Conservation (phyloP, 1,284 basidiomycete species). For the Limonomyces culmigenus region DNA sequence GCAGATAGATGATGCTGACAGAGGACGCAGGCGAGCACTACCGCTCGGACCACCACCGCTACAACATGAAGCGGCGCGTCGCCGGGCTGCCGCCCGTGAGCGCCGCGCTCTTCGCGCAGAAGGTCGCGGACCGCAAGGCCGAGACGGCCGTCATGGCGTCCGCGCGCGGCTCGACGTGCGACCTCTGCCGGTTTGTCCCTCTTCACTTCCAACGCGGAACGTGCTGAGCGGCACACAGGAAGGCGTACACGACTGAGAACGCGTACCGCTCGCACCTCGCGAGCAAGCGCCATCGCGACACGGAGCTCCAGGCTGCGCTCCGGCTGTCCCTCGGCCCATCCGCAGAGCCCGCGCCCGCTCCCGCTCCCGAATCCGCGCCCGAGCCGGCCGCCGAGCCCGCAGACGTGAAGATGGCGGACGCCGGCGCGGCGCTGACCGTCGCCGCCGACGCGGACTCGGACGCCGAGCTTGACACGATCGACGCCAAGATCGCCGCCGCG, state of each 20-base stretch:
- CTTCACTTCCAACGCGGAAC: conserved; percentile 3
- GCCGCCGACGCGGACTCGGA: conserved; percentile 30
- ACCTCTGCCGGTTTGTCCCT: conserved; percentile 48
- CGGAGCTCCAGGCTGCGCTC: conserved; percentile 34
- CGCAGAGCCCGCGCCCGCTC: conserved; percentile 5
- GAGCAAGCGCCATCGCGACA: conserved; percentile 86
- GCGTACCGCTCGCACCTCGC: conserved; percentile 78
- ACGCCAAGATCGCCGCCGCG: conserved; percentile 64
- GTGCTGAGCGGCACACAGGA: conserved; percentile 32
- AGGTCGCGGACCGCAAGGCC: conserved; percentile 66
- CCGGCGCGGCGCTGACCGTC: conserved; percentile 14
- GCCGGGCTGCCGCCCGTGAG: conserved; percentile 83
- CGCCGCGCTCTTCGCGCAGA: conserved; percentile 71
- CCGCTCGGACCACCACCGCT: conserved; percentile 88
- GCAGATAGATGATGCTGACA: conserved; percentile 5
- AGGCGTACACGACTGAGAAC: conserved; percentile 81
- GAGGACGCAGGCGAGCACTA: conserved; percentile 61
- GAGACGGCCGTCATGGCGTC: conserved; percentile 61
- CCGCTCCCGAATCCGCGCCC: conserved; percentile 1
- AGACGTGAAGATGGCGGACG: neutral
- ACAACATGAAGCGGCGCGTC: conserved; percentile 96
- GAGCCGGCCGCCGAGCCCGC: neutral
- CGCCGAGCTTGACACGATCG: conserved; percentile 41
- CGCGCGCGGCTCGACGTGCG: conserved; percentile 49
- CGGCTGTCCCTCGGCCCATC: conserved; percentile 6